These are phyloP conservation scores for Cyphellophora attinorum DNA, from an alignment of 2,329 filamentous ascomycete species.

Conservation along the genomic window DNA sequence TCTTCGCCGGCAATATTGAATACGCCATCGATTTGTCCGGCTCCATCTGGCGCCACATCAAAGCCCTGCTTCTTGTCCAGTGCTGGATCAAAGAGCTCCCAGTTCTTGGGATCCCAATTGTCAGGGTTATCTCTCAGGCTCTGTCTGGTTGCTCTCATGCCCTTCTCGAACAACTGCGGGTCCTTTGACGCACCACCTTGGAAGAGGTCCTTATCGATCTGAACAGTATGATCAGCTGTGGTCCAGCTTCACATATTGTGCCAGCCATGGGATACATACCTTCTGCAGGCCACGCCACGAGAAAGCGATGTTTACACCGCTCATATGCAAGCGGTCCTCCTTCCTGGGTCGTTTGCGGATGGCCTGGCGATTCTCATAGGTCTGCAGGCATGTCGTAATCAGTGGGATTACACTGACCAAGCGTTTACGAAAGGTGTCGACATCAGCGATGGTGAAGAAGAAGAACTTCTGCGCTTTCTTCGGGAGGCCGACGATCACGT, in stretches of 20 bases:
- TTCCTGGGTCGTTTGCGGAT: background rate
- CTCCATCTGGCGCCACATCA: background rate
- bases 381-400: background rate
- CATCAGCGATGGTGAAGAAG: background rate
- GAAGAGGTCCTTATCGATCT: too few relatives aligned
- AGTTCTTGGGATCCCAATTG: constrained; percentile 1
- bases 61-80: background rate
- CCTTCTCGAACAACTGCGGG: background rate
- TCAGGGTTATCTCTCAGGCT: background rate
- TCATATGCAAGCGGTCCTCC: background rate
- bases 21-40: background rate
- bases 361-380: background rate
- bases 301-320: background rate
- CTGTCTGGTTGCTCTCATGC: background rate
- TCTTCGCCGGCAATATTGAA: background rate
- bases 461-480: background rate
- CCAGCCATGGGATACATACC: too few relatives aligned
- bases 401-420: background rate
- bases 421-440: background rate
- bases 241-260: too few relatives aligned
- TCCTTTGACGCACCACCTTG: too few relatives aligned
- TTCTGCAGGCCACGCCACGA: background rate
- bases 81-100: background rate
- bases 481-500: background rate
- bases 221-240: too few relatives aligned